Evolutionary conservation across 75 land plant species (phyloP), one percentile per base, ranked within the genome.

Genomic region (Picea sitchensis): DNA sequence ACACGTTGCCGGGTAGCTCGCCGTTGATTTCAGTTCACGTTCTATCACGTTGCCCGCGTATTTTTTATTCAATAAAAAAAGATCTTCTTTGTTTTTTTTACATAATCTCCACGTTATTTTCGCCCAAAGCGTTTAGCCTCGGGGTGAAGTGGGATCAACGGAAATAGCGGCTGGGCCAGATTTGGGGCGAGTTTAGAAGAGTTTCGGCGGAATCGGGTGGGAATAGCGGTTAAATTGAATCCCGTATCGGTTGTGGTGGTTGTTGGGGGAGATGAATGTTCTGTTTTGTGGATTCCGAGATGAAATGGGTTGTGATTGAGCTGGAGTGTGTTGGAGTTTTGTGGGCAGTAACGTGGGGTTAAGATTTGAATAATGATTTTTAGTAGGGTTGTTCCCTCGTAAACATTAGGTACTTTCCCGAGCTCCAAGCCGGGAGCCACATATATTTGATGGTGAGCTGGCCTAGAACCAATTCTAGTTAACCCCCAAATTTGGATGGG

Each of bases 11-110:
- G 31, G 14, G 67, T 64, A 64, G 14, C 3, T 26, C 32, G 67
- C 32, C 67, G 67, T 64, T 64, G 67, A 64, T 26, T 64, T 64
- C 26, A 26, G 67, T 12, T 64, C 67, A 64, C 67, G 3, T 69
- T 69, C 51, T 69, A 9, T 69, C 47, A 69, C 21, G 23, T 41
- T 69, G 51, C 17, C 17, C 15, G 13, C 11, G 26, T 7, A 12
- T 23, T 9, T 64, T 64, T 64, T 26, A 11, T 31, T 31, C 2
- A 18, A 38, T 41, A 51, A 9, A 51, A 36, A 51, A 51, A 51
- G 9, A 51, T 51, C 11, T 51, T 0, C 12, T 51, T 51, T 51
- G 56, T 51, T 51, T 51, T 51, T 51, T 51, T 51, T 51, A 51
- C 56, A 51, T 1, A 51, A 51, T 36, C 3, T 4, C 14, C 31